Conservation (phyloP, 2,329 filamentous ascomycete genomes). For the Trichoderma aggressivum region DNA sequence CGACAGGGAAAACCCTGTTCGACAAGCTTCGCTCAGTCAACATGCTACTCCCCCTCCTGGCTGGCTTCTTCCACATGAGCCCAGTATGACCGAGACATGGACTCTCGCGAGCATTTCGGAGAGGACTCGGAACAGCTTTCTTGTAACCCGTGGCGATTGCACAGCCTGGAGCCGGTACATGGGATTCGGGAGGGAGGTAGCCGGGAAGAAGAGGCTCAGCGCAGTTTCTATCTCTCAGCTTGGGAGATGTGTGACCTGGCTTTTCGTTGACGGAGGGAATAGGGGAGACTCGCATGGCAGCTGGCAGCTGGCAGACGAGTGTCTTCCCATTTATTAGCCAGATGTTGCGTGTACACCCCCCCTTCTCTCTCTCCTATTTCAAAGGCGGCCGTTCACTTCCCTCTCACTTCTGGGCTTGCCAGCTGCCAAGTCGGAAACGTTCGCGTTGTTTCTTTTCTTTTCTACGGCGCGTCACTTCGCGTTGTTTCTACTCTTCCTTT, state of each 20-base stretch:
- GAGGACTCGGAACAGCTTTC: neutral
- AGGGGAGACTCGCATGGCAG: neutral
- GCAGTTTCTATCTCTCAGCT: slow-evolving; percentile 7
- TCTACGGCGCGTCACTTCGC: slow-evolving; percentile 6
- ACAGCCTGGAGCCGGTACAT: neutral
- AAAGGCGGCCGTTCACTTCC: neutral
- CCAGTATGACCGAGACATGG: slow-evolving; percentile 13
- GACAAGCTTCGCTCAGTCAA: neutral
- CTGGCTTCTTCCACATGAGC: too few species aligned
- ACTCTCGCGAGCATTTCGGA: slow-evolving; percentile 1
- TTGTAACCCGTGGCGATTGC: neutral
- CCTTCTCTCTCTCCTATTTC: neutral
- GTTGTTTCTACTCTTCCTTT: neutral
- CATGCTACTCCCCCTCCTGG: neutral
- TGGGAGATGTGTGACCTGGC: slow-evolving; percentile 8
- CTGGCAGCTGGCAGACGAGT: neutral
- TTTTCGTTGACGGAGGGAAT: neutral
- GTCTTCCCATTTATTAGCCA: slow-evolving; percentile 3
- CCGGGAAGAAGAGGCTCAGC: slow-evolving; percentile 19
- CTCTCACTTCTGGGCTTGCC: slow-evolving; percentile 1
- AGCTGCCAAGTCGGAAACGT: neutral
- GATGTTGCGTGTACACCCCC: neutral
- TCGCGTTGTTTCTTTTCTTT: neutral
- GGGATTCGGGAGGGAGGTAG: slow-evolving; percentile 12
- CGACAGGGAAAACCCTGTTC: neutral